phyloP scores from a whole-genome alignment of 257 asterid genomes.

The Anisodus tanguticus region DNA sequence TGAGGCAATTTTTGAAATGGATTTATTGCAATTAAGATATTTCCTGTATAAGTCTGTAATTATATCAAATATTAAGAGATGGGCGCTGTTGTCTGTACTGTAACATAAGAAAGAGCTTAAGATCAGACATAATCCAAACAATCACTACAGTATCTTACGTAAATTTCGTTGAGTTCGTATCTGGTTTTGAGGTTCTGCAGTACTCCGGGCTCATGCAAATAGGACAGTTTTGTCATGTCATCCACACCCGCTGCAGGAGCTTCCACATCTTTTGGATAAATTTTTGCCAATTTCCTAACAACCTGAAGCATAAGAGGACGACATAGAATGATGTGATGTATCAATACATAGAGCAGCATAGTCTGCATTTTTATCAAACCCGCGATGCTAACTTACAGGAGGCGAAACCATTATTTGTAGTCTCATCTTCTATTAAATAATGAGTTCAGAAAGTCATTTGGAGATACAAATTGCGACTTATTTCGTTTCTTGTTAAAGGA shows the following conservation, averaged over 20 bases:
- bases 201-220: slow-evolving; percentile 98
- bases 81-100: slow-evolving; percentile 29
- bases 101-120: slow-evolving; percentile 12
- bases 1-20: slow-evolving; percentile 96
- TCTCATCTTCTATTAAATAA: background rate
- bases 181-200: slow-evolving; percentile 78
- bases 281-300: slow-evolving; percentile 66
- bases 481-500: background rate
- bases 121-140: slow-evolving; percentile 26
- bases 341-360: background rate
- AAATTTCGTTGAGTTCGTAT: slow-evolving; percentile 97
- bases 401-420: background rate
- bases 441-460: background rate
- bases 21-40: slow-evolving; percentile 92
- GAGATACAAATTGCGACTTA: too few species aligned
- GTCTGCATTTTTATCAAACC: background rate
- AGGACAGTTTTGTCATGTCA: slow-evolving; percentile 97
- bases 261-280: slow-evolving; percentile 91
- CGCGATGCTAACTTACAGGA: background rate
- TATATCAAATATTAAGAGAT: slow-evolving; percentile 37
- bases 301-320: slow-evolving; percentile 50
- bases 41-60: slow-evolving; percentile 96
- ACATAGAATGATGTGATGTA: background rate
- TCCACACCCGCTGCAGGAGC: slow-evolving; percentile 98
- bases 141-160: slow-evolving; percentile 52